phyloP scores from a whole-genome alignment of 768 basidiomycete genomes.

The Hirschioporus abietinus region DNA sequence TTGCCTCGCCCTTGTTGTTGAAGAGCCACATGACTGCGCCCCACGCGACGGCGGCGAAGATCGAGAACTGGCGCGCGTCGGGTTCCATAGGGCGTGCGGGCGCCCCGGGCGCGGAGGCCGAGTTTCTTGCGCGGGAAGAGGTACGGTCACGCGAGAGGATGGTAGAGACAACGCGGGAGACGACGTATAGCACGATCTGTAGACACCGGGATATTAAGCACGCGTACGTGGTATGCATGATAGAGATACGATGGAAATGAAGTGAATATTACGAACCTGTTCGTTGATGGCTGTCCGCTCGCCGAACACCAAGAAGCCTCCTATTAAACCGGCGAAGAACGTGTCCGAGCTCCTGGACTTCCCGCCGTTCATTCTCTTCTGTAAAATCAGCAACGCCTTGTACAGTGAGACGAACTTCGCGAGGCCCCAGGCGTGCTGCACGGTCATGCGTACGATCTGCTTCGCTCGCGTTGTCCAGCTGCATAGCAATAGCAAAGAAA shows the following conservation, averaged over 20 bases:
- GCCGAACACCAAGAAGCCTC: conserved; percentile 87
- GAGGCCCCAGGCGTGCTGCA: conserved; percentile 86
- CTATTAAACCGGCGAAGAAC: conserved; percentile 88
- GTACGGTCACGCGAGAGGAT: conserved; percentile 76
- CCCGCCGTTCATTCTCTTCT: conserved; percentile 74
- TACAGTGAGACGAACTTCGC: conserved; percentile 93
- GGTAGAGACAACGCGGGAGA: conserved; percentile 86
- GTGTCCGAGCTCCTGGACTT: conserved; percentile 80
- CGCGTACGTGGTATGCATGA: background rate
- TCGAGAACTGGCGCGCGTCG: conserved; percentile 74
- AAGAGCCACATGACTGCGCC: conserved; percentile 97
- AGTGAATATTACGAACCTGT: conserved; percentile 52
- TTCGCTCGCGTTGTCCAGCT: conserved; percentile 70
- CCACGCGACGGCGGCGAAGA: conserved; percentile 89
- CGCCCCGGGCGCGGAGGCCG: conserved; percentile 41
- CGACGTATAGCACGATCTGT: conserved; percentile 95
- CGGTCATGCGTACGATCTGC: conserved; percentile 78
- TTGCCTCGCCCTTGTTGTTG: conserved; percentile 77
- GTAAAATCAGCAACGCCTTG: conserved; percentile 80
- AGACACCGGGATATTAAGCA: background rate
- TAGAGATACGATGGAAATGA: conserved; percentile 2
- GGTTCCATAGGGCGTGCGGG: conserved; percentile 72
- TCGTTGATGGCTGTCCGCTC: conserved; percentile 86
- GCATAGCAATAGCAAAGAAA: conserved; percentile 10
- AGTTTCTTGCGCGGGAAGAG: conserved; percentile 61